Conservation (phyloP, 78 protist species). For the Dictyostelium firmibasis region DNA sequence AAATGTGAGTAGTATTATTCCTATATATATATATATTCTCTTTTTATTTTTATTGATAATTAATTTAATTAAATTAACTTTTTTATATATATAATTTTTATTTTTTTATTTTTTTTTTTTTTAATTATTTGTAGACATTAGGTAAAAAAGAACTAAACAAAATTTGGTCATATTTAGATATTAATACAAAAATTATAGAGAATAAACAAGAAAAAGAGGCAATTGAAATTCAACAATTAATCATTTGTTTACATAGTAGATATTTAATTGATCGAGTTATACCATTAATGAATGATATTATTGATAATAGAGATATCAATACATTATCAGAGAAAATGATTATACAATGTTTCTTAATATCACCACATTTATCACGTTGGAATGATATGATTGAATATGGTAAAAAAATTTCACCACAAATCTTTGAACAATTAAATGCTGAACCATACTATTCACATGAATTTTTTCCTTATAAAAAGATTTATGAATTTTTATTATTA, state of each 20-base stretch:
- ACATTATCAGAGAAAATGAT: neutral
- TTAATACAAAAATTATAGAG: neutral
- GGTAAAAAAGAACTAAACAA: neutral
- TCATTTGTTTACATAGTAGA: constrained; percentile 1
- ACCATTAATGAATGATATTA: neutral
- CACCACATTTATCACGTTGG: neutral
- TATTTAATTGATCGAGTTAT: neutral
- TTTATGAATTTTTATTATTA: neutral
- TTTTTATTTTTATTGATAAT: neutral
- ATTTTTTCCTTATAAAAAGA: neutral
- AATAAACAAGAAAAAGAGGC: neutral
- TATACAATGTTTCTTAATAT: neutral
- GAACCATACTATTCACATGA: neutral
- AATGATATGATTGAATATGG: neutral
- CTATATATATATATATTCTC: neutral
- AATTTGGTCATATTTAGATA: neutral
- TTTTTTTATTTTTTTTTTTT: neutral
- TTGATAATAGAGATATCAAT: neutral
- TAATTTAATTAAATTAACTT: too few relatives aligned
- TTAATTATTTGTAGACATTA: too few relatives aligned
- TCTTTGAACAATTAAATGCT: neutral
- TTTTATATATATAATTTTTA: too few relatives aligned
- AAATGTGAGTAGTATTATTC: neutral
- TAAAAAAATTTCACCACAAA: neutral
- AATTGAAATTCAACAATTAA: neutral